phyloP scores from a whole-genome alignment of 257 asterid genomes.

The Cordia subcordata region DNA sequence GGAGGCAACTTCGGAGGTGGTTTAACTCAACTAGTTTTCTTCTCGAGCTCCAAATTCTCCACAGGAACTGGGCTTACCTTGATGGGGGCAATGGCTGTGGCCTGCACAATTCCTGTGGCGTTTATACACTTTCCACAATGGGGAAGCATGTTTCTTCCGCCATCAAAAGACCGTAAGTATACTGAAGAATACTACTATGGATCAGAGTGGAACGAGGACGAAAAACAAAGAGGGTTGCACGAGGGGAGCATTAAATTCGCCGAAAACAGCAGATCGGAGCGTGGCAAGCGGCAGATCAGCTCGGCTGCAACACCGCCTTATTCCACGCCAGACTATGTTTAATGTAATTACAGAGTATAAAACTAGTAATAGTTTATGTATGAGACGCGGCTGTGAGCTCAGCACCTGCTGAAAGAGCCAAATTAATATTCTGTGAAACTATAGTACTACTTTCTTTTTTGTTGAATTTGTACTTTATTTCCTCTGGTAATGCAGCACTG shows the following conservation, averaged over 20 bases:
- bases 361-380: no score
- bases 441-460: no score
- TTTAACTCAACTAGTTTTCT: slow-evolving; percentile 43
- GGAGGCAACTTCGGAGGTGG: slow-evolving; percentile 67
- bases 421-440: no score
- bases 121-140: slow-evolving; percentile 63
- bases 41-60: slow-evolving; percentile 26
- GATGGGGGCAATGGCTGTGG: slow-evolving; percentile 54
- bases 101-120: slow-evolving; percentile 40
- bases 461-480: no score
- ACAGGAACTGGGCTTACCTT: slow-evolving; percentile 31
- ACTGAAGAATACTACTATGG: slow-evolving; percentile 48
- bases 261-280: slow-evolving; percentile 51
- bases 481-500: no score
- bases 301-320: slow-evolving; percentile 22
- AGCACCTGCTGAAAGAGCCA: no score
- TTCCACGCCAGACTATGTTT: slow-evolving; percentile 29
- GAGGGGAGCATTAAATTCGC: slow-evolving; percentile 52
- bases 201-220: slow-evolving; percentile 46
- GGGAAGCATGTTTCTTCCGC: slow-evolving; percentile 57
- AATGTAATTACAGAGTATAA: no score
- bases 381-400: no score
- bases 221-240: slow-evolving; percentile 44
- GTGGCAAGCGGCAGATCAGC: slow-evolving; percentile 29
- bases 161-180: slow-evolving; percentile 25